A percentile compares a stretch with the other conserved stretches of the same genome.
Evolutionary conservation across 768 basidiomycete genomes (phyloP).

Genomic region (Amanita rubescens): DNA sequence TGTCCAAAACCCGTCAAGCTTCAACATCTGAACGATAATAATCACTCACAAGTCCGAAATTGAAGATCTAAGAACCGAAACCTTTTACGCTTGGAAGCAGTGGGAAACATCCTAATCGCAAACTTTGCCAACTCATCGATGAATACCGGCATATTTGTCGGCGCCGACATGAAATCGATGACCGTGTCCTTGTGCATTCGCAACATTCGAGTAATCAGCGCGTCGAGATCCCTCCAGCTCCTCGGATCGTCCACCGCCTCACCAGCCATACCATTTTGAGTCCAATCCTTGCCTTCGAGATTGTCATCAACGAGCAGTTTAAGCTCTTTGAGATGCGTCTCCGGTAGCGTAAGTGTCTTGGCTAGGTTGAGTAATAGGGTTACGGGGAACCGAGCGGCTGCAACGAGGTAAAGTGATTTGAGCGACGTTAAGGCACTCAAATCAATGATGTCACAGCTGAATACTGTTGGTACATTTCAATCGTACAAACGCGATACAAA

Average conservation of each 20-base stretch:
- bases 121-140: background rate
- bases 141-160: background rate
- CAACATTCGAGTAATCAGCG: background rate
- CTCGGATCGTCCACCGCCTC: background rate
- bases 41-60: background rate
- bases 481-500: background rate
- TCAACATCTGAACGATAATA: background rate
- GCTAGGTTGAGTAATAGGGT: background rate
- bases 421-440: background rate
- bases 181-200: background rate
- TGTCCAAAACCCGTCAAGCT: background rate
- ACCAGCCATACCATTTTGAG: background rate
- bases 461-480: background rate
- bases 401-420: background rate
- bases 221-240: background rate
- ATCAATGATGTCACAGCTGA: background rate
- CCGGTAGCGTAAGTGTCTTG: background rate
- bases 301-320: constrained; percentile 1
- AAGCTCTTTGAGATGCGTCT: background rate
- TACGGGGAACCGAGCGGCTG: background rate
- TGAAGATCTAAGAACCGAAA: background rate
- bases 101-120: background rate
- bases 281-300: background rate
- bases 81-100: background rate
- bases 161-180: background rate